Evolutionary conservation across 2,329 filamentous ascomycete species (phyloP).

Genomic region (Penicillium olsonii): DNA sequence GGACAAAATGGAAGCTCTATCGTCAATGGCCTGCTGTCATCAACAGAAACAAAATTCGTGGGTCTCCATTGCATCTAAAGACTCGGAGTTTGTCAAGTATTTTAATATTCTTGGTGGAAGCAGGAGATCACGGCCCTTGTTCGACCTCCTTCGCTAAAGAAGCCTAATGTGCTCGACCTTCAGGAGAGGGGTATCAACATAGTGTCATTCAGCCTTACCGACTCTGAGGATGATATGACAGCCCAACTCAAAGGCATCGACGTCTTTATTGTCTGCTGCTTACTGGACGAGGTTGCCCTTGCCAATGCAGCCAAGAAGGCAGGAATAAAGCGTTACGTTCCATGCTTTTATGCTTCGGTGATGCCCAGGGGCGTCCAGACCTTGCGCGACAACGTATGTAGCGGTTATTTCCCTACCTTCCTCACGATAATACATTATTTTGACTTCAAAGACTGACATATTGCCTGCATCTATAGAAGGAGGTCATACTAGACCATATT

Average conservation of each 20-base stretch:
- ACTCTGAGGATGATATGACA: slow-evolving; percentile 37
- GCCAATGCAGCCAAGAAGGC: slow-evolving; percentile 45
- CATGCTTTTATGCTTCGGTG: slow-evolving; percentile 37
- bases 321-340: slow-evolving; percentile 30
- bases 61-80: no score
- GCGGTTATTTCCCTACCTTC: no score
- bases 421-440: no score
- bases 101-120: no score
- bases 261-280: slow-evolving; percentile 42
- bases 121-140: slow-evolving; percentile 48
- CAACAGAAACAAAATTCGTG: no score
- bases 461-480: slow-evolving; percentile 47
- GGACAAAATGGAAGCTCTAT: slow-evolving; percentile 32
- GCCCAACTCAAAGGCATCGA: no score
- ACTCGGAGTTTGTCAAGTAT: no score
- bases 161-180: slow-evolving; percentile 25
- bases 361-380: no score
- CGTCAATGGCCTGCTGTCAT: slow-evolving; percentile 23
- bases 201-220: no score
- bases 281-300: slow-evolving; percentile 39
- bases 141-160: slow-evolving; percentile 45
- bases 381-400: no score
- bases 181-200: slow-evolving; percentile 39
- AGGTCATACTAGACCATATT: slow-evolving; percentile 46
- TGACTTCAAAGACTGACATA: no score